Base-by-base conservation (phyloP, 2,329 filamentous ascomycete species). In the Phialocephala subalpina region DNA sequence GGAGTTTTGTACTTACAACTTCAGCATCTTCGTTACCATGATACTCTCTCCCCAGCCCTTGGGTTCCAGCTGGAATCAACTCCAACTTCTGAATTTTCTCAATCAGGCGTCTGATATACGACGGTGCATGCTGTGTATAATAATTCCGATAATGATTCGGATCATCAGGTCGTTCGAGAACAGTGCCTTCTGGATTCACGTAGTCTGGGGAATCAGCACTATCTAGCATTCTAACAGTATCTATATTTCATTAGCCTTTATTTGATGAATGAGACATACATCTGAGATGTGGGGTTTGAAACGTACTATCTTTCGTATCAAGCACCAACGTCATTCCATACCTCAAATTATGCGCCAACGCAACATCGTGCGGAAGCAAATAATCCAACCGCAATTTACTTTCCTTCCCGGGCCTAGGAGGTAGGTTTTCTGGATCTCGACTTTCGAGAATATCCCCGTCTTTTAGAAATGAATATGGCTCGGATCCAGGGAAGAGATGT, bases 231-330 rank as follows among this genome's bases (percentile, higher is more conserved):
- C 38, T 42, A 4, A 42, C 38, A 42, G 38, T 42, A 42, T 42
- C 38, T 42, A n/a, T 5, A n/a, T 14, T 42, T 42, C 12, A 42
- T 42, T 42, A 14, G 12, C 45, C 16, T 3, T 4, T 16, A 20
- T 7, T 49, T 60, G 7, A 29, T 49, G 22, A 52, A 52, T 6
- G 3, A 18, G 7, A 35, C 8, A 49, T n/a, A n/a, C n/a, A n/a
- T n/a, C n/a, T n/a, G n/a, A n/a, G n/a, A n/a, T n/a, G n/a, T 36
- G 29, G 29, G 29, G 9, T n/a, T n/a, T n/a, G 7, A n/a, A 20
- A 52, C 59, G 20, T 53, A 61, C 59, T 61, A 14, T 61, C 59
- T 18, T 25, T 35, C 12, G 45, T 53, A 27, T 61, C 59, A 12
- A 61, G 20, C 6, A 61, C 38, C 4, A 53, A 20, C 16, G 27